A percentile compares a stretch with the other conserved stretches of the same genome.
These are phyloP conservation scores for Gaertneriomyces sp. DNA, from an alignment of 192 early-diverging fungal genomes.

Conservation along the genomic window DNA sequence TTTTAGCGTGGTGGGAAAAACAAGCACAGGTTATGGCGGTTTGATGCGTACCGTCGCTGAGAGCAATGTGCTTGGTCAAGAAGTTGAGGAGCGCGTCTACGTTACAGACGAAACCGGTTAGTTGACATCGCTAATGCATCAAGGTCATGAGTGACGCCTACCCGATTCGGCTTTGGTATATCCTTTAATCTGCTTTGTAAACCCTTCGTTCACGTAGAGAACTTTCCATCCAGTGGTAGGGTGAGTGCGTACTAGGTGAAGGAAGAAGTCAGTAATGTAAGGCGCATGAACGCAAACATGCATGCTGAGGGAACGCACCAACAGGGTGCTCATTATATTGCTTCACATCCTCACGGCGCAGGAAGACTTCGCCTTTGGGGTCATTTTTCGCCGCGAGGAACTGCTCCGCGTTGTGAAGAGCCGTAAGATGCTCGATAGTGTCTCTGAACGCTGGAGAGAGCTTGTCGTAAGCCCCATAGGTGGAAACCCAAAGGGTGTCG, in stretches of 20 bases:
- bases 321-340: slow-evolving; percentile 10
- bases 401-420: slow-evolving; percentile 45
- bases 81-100: slow-evolving; percentile 50
- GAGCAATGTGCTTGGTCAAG: slow-evolving; percentile 50
- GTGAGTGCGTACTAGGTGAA: slow-evolving; percentile 56
- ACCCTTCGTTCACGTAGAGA: slow-evolving; percentile 61
- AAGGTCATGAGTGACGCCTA: not conserved
- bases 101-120: not conserved
- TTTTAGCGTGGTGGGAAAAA: not conserved
- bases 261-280: not conserved
- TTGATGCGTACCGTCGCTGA: slow-evolving; percentile 32
- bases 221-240: slow-evolving; percentile 69
- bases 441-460: slow-evolving; percentile 54
- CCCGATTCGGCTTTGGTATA: slow-evolving; percentile 50
- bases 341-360: slow-evolving; percentile 8
- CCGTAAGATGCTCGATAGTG: slow-evolving; percentile 56
- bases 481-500: slow-evolving; percentile 58
- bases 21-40: not conserved
- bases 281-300: not conserved
- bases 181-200: slow-evolving; percentile 56
- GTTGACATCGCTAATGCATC: not conserved
- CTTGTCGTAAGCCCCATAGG: slow-evolving; percentile 59
- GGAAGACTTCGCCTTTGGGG: slow-evolving; percentile 1
- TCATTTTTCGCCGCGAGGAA: slow-evolving; percentile 1
- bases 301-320: slow-evolving; percentile 2